Evolutionary conservation across 2,329 filamentous ascomycete species (phyloP), one percentile per base, ranked within the genome.

Genomic region (Sporothrix luriei): DNA sequence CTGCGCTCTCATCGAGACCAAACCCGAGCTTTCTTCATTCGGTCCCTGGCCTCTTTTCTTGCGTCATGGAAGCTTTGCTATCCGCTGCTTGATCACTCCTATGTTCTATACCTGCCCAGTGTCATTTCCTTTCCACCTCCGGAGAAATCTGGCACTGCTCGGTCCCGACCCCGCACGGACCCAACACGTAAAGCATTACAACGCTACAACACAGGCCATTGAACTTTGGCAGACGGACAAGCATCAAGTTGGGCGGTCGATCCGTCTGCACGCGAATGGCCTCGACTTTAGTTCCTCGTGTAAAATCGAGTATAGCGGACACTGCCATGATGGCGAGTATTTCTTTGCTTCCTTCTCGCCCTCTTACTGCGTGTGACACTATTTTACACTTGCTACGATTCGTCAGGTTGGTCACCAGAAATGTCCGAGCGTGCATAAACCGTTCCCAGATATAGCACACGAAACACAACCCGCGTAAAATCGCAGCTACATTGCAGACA

Each of bases 341-440:
- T 38, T 13, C 14, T 57, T 33, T 57, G 14, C 26, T 54, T 55
- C 10, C n/a, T 21, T 26, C 51, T 26, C 14, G 24, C 14, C 29
- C 16, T 16, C 16, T 24, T 55, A 33, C 33, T 33, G 33, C 6
- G 6, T 33, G 9, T 33, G 33, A 6, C 33, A 5, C 16, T 29
- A 29, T 55, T 33, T 55, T 51, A 6, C 6, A 9, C n/a, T 51
- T 55, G 14, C 10, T 33, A 29, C 52, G 33, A 7, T 33, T 33
- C 33, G 33, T 33, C 5, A 33, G 33, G 33, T 33, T 33, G 4
- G 33, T 33, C 6, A 16, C 24, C n/a, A 43, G 5, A 24, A 40
- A 43, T 16, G 55, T n/a, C 43, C 55, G 33, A 61, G 55, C 55
- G 55, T 61, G 55, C 33, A 61, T n/a, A 46, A 16, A 6, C 13